These are phyloP conservation scores for Apiospora phragmitis DNA, from an alignment of 2,329 filamentous ascomycete species.

Conservation along the genomic window DNA sequence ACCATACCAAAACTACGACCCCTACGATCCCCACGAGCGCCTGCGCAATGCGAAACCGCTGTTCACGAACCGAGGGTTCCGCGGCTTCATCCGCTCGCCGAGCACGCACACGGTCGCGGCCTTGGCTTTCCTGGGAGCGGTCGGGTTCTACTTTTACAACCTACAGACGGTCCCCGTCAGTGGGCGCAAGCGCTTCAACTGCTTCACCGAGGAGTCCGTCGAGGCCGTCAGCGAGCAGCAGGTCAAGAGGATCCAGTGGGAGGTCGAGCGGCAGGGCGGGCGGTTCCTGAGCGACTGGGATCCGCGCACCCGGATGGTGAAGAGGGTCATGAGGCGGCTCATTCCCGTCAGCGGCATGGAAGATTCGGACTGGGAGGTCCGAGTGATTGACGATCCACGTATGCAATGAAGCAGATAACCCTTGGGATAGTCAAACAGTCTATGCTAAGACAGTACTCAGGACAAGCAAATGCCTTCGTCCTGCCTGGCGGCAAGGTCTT, in stretches of 20 bases:
- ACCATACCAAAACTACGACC: neutral
- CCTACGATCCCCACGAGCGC: slow-evolving; percentile 23
- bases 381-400: slow-evolving; percentile 69
- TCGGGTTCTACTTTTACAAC: slow-evolving; percentile 66
- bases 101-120: slow-evolving; percentile 42
- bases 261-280: slow-evolving; percentile 51
- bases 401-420: slow-evolving; percentile 19
- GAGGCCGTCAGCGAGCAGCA: slow-evolving; percentile 52
- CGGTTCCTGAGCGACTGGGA: slow-evolving; percentile 62
- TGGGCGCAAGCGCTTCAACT: slow-evolving; percentile 73
- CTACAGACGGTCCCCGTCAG: slow-evolving; percentile 73
- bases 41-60: slow-evolving; percentile 38
- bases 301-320: slow-evolving; percentile 55
- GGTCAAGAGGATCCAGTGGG: slow-evolving; percentile 57
- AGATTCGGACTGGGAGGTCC: slow-evolving; percentile 66
- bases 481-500: slow-evolving; percentile 80
- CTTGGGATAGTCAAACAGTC: neutral
- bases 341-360: slow-evolving; percentile 66
- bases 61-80: slow-evolving; percentile 35
- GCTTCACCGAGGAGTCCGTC: slow-evolving; percentile 57
- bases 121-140: slow-evolving; percentile 43
- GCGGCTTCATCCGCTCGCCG: slow-evolving; percentile 33
- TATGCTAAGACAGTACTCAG: slow-evolving; percentile 25
- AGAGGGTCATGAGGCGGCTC: slow-evolving; percentile 64
- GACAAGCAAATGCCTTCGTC: slow-evolving; percentile 72